Percentiles rank a stretch among this genome's conserved stretches.
Evolutionary conservation across 2,329 filamentous ascomycete genomes (phyloP).

Genomic region (Eutypa lata): DNA sequence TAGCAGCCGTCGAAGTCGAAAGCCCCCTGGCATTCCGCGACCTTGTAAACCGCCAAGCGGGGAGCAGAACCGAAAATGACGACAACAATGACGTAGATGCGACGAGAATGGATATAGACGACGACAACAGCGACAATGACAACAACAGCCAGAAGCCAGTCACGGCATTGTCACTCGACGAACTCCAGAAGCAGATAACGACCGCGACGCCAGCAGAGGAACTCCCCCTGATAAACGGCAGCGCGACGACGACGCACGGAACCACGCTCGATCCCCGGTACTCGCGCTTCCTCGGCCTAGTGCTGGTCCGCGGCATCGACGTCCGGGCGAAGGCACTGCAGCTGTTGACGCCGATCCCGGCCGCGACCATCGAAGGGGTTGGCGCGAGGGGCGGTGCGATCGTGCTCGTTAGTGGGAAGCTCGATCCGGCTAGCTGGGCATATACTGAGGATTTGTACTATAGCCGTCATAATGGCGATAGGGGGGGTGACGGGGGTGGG

Average conservation of each 20-base stretch:
- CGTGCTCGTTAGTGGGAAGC: conserved; percentile 64
- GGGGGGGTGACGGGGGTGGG: conserved; percentile 20
- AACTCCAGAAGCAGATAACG: conserved; percentile 25
- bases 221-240: conserved; percentile 58
- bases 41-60: background rate
- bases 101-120: conserved; percentile 21
- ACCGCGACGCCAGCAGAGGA: conserved; percentile 43
- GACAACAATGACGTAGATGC: background rate
- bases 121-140: background rate
- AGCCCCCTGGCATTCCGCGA: conserved; percentile 46
- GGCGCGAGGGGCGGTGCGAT: conserved; percentile 44
- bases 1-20: conserved; percentile 64
- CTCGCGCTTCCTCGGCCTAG: conserved; percentile 61
- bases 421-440: conserved; percentile 67
- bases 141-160: background rate
- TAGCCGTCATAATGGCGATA: too few species aligned
- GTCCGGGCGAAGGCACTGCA: conserved; percentile 51
- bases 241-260: conserved; percentile 35
- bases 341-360: conserved; percentile 59
- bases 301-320: conserved; percentile 69
- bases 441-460: conserved; percentile 61
- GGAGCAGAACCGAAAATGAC: conserved; percentile 11
- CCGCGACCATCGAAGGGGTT: conserved; percentile 36
- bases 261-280: conserved; percentile 56
- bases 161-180: conserved; percentile 7